Percentiles rank a stretch among this genome's conserved stretches.
Evolutionary conservation across 2,329 filamentous ascomycete genomes (phyloP).

Genomic region (Cercospora sojina): DNA sequence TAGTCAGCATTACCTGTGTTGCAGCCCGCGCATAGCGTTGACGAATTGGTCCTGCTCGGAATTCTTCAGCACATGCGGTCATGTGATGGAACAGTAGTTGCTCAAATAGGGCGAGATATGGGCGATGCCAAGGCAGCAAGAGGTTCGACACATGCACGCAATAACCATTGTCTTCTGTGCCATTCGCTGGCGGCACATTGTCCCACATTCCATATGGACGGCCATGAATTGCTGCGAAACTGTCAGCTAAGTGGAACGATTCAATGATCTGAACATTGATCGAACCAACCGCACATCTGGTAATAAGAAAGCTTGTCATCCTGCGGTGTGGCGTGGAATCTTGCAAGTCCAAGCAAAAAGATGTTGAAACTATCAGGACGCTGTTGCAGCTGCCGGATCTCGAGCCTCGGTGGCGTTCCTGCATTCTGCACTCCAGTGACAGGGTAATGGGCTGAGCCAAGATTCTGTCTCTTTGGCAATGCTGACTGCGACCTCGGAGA

Average conservation of each 20-base stretch:
- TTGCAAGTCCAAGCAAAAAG: slow-evolving; percentile 71
- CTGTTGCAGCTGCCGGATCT: slow-evolving; percentile 65
- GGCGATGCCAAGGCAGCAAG: slow-evolving; percentile 81
- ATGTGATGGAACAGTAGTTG: slow-evolving; percentile 46
- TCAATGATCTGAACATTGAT: not conserved
- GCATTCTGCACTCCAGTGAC: slow-evolving; percentile 36
- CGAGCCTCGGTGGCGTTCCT: slow-evolving; percentile 52
- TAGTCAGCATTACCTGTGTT: slow-evolving; percentile 12
- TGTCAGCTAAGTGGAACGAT: not conserved
- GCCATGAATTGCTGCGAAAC: slow-evolving; percentile 69
- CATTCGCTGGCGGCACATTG: slow-evolving; percentile 48
- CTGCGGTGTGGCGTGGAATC: slow-evolving; percentile 68
- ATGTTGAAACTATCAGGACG: slow-evolving; percentile 71
- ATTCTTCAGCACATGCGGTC: slow-evolving; percentile 43
- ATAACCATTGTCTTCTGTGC: slow-evolving; percentile 64
- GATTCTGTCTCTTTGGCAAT: slow-evolving; percentile 22
- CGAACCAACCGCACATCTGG: slow-evolving; percentile 65
- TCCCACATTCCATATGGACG: slow-evolving; percentile 65
- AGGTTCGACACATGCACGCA: slow-evolving; percentile 74
- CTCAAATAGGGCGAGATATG: slow-evolving; percentile 63
- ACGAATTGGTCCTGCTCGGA: slow-evolving; percentile 41
- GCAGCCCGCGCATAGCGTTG: slow-evolving; percentile 44
- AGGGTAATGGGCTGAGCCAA: slow-evolving; percentile 21
- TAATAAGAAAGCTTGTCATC: slow-evolving; percentile 70
- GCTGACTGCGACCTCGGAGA: not conserved